Base-by-base conservation (phyloP, 257 asterid genomes). In the Solanum sejunctum region DNA sequence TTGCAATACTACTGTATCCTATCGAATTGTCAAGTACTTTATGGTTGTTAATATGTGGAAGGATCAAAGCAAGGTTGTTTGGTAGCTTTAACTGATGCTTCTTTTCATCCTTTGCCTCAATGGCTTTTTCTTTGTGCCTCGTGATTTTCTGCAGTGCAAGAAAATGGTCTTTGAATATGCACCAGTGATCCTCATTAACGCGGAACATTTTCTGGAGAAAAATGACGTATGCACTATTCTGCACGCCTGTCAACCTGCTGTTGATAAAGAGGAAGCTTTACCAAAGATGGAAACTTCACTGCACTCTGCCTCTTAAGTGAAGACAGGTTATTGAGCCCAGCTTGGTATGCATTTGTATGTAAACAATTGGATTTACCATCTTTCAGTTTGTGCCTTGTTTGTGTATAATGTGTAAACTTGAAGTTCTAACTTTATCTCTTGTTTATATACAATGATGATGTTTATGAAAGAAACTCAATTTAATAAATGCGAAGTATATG, bases 161-260 rank as follows among this genome's bases (percentile, higher is more conserved):
- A 92, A 88, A 88, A 71, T 97, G 80, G 99, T 95, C 20, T 92
- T 95, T 39, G 98, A 95, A 89, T 97, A 95, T 66, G 95, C 91
- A 2, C 99, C 99, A 15, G 61, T 92, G 80, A 88, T 97, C 87
- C 95, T 97, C 32, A 84, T 92, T 60, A 94, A 95, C 32, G 98
- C 98, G 0, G 97, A 97, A 92, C 90, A 95, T 66, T 93, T 92
- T 92, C 88, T 95, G 86, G 97, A 95, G 88, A 87, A 89, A 70
- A 91, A 89, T n/a, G 99, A 87, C 8, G 23, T 96, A 58, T 96
- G 99, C 89, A 69, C 87, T 51, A 72, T 89, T 66, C 73, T 96
- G 73, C 98, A 91, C 69, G 98, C 94, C 82, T 96, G 99, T 78
- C 91, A 85, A 32, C 80, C 87, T 6, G 83, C 85, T 49, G 80